A percentile compares a stretch with the other conserved stretches of the same genome.
Evolutionary conservation across 1,284 basidiomycete species (phyloP).

Genomic region (Moesziomyces sp.): DNA sequence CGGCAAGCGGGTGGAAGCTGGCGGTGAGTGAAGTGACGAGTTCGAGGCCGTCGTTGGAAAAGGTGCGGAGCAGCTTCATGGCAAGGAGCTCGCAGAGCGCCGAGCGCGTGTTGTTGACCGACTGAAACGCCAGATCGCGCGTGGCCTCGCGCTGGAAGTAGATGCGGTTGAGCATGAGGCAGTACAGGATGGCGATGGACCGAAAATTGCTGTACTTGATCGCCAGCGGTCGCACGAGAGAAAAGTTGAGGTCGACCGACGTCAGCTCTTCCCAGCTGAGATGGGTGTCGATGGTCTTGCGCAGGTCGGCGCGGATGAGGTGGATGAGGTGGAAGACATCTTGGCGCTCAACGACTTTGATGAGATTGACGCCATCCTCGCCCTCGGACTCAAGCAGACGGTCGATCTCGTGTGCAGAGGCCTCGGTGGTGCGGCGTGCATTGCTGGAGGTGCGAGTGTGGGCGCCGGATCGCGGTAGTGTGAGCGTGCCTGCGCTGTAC

Average conservation of each 20-base stretch:
- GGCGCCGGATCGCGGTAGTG: neutral
- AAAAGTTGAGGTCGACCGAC: conserved; percentile 59
- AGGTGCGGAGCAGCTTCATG: conserved; percentile 77
- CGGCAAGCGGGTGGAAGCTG: conserved; percentile 80
- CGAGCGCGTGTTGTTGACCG: conserved; percentile 80
- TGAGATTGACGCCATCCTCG: conserved; percentile 48
- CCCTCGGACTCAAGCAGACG: conserved; percentile 45
- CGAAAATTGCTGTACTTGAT: conserved; percentile 55
- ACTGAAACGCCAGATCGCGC: conserved; percentile 69
- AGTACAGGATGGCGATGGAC: conserved; percentile 79
- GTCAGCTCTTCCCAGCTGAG: conserved; percentile 61
- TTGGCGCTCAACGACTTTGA: conserved; percentile 45
- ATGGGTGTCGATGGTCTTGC: conserved; percentile 57
- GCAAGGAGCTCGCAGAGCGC: conserved; percentile 89
- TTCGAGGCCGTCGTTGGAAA: conserved; percentile 71
- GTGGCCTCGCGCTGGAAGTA: conserved; percentile 77
- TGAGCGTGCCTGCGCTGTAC: neutral
- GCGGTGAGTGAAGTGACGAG: conserved; percentile 84
- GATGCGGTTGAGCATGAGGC: conserved; percentile 86
- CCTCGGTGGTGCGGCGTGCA: conserved; percentile 25
- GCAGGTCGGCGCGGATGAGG: conserved; percentile 45
- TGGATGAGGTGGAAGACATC: conserved; percentile 58
- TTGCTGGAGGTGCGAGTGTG: conserved; percentile 14
- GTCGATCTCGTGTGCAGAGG: conserved; percentile 33
- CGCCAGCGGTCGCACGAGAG: conserved; percentile 57